Evolutionary conservation across 2,329 filamentous ascomycete species (phyloP).

Genomic region (Aspergillus texensis): DNA sequence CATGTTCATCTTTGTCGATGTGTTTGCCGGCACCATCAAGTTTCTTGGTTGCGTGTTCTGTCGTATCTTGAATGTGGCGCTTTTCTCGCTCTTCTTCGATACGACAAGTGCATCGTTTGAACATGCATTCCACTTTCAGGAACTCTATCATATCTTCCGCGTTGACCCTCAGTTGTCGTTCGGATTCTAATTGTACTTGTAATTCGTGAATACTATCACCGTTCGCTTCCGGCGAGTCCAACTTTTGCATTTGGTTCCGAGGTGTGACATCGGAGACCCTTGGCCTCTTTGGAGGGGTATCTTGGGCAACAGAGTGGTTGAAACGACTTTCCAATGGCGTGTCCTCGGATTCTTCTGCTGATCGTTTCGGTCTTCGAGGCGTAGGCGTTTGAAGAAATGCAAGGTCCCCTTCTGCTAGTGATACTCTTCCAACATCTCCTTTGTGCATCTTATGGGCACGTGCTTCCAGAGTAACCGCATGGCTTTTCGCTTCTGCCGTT

Average conservation of each 20-base stretch:
- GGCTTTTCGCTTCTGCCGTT: slow-evolving; percentile 41
- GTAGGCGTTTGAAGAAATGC: slow-evolving; percentile 33
- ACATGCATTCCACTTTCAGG: slow-evolving; percentile 53
- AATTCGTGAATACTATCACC: slow-evolving; percentile 38
- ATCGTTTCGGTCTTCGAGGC: slow-evolving; percentile 38
- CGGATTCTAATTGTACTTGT: slow-evolving; percentile 54
- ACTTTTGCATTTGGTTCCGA: slow-evolving; percentile 28
- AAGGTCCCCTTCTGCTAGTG: slow-evolving; percentile 36
- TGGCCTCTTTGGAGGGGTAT: slow-evolving; percentile 39
- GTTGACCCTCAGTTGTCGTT: slow-evolving; percentile 53
- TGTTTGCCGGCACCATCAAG: neutral
- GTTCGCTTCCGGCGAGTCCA: neutral
- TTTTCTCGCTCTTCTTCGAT: slow-evolving; percentile 45
- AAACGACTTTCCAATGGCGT: slow-evolving; percentile 18
- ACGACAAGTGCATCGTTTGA: slow-evolving; percentile 51
- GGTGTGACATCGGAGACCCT: slow-evolving; percentile 35
- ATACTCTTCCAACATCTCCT: slow-evolving; percentile 31
- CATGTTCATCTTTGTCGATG: slow-evolving; percentile 6
- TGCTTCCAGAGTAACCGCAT: slow-evolving; percentile 35
- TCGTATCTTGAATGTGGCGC: slow-evolving; percentile 27
- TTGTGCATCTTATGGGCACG: slow-evolving; percentile 35
- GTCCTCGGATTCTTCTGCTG: slow-evolving; percentile 31
- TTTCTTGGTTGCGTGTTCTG: neutral
- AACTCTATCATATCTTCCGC: slow-evolving; percentile 60
- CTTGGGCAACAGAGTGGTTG: slow-evolving; percentile 17